A percentile compares a stretch with the other conserved stretches of the same genome.
These are phyloP conservation scores for Coelastrella sp. DNA, from an alignment of 139 green algal genomes.

Conservation along the genomic window DNA sequence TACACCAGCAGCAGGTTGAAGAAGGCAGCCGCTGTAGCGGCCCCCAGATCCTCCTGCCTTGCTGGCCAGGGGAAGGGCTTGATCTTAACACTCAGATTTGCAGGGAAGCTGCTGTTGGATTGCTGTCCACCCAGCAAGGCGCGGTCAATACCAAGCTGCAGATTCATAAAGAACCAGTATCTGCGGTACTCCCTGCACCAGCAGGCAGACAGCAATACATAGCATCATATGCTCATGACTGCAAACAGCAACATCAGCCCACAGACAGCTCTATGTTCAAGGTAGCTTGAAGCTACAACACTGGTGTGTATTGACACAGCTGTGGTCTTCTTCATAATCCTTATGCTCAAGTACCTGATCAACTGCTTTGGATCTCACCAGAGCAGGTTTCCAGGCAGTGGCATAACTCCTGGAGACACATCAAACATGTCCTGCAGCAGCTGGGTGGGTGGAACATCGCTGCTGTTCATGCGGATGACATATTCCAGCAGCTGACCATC, in stretches of 20 bases:
- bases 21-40: constrained; percentile 66
- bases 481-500: constrained; percentile 43
- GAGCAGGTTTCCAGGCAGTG: constrained; percentile 53
- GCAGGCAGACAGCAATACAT: not conserved
- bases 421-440: constrained; percentile 77
- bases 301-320: not conserved
- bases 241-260: no score
- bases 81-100: constrained; percentile 49
- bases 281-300: not conserved
- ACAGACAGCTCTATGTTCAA: no score
- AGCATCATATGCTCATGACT: no score
- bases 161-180: constrained; percentile 88
- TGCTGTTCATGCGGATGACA: constrained; percentile 79
- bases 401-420: constrained; percentile 59
- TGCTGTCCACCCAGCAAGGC: constrained; percentile 59
- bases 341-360: no score
- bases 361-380: not conserved
- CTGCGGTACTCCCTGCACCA: constrained; percentile 32
- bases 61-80: constrained; percentile 85
- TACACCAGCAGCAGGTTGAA: constrained; percentile 84
- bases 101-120: not conserved
- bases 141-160: constrained; percentile 71
- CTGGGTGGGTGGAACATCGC: constrained; percentile 69
- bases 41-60: constrained; percentile 62
- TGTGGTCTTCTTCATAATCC: no score